These are phyloP conservation scores for Lactarius deliciosus DNA, from an alignment of 768 basidiomycete species.

Conservation along the genomic window DNA sequence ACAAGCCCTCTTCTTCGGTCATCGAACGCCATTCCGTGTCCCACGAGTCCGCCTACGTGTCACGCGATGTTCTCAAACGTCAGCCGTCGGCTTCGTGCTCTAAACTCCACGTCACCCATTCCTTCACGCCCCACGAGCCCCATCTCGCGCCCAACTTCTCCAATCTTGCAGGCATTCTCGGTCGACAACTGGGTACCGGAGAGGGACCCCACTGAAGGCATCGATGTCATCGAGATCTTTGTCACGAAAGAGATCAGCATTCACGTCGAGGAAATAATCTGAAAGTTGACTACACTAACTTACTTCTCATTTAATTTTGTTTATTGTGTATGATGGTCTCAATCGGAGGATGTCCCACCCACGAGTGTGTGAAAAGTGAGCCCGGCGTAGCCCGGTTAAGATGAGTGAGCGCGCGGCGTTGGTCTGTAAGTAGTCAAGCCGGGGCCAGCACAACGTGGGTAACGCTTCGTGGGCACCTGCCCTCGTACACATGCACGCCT, in stretches of 20 bases:
- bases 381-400: conserved; percentile 1
- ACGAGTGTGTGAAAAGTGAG: conserved; percentile 19
- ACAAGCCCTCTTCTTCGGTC: conserved; percentile 19
- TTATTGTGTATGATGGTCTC: neutral
- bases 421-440: neutral
- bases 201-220: conserved; percentile 19
- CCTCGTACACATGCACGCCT: conserved; percentile 22
- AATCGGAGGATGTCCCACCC: too few species aligned
- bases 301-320: neutral
- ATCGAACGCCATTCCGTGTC: conserved; percentile 5
- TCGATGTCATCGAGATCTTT: conserved; percentile 22
- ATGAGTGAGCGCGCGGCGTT: neutral
- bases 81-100: conserved; percentile 15
- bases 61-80: conserved; percentile 12
- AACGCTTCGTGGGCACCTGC: conserved; percentile 7
- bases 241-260: conserved; percentile 20
- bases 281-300: neutral
- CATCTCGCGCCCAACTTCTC: conserved; percentile 13
- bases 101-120: conserved; percentile 11
- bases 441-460: conserved; percentile 11
- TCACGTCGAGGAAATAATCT: conserved; percentile 4
- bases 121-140: conserved; percentile 18
- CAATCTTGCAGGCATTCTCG: conserved; percentile 12
- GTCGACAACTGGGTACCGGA: conserved; percentile 14
- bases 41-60: conserved; percentile 13